Percentiles rank a stretch among this genome's conserved stretches.
These are phyloP conservation scores for Sugiyamaella qingdaonensis DNA, from an alignment of 805 yeast genomes.

Conservation along the genomic window DNA sequence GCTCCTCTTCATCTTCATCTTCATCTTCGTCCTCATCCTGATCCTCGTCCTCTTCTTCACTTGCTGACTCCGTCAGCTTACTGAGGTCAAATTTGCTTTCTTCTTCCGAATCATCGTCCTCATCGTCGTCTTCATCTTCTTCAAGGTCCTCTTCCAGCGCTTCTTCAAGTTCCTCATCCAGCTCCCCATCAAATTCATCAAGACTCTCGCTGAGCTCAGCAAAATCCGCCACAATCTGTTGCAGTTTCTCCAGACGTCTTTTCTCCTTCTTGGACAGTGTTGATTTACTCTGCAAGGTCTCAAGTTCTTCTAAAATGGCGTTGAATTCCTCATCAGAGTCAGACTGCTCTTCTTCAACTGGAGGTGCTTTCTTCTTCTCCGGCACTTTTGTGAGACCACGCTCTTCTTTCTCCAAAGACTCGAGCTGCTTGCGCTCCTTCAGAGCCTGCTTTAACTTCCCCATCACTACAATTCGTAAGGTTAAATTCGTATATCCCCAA, in stretches of 20 bases:
- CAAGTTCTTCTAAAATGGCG: conserved; percentile 9
- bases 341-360: conserved; percentile 7
- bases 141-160: conserved; percentile 18
- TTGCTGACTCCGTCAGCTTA: conserved; percentile 30
- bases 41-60: conserved; percentile 33
- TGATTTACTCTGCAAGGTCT: conserved; percentile 4
- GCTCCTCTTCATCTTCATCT: conserved; percentile 43
- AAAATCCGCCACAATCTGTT: neutral
- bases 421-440: conserved; percentile 4
- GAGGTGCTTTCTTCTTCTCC: neutral
- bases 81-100: conserved; percentile 32
- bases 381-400: neutral
- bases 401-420: neutral
- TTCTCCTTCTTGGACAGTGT: conserved; percentile 19
- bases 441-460: conserved; percentile 10
- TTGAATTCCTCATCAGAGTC: conserved; percentile 7
- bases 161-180: conserved; percentile 19
- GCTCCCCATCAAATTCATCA: conserved; percentile 33
- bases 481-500: neutral
- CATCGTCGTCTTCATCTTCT: conserved; percentile 27
- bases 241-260: conserved; percentile 17
- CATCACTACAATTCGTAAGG: neutral
- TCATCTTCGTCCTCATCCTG: conserved; percentile 36
- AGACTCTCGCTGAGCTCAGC: conserved; percentile 15
- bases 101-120: conserved; percentile 34